Base-by-base conservation (phyloP, 2,329 filamentous ascomycete genomes). In the Colletotrichum endophyticum region DNA sequence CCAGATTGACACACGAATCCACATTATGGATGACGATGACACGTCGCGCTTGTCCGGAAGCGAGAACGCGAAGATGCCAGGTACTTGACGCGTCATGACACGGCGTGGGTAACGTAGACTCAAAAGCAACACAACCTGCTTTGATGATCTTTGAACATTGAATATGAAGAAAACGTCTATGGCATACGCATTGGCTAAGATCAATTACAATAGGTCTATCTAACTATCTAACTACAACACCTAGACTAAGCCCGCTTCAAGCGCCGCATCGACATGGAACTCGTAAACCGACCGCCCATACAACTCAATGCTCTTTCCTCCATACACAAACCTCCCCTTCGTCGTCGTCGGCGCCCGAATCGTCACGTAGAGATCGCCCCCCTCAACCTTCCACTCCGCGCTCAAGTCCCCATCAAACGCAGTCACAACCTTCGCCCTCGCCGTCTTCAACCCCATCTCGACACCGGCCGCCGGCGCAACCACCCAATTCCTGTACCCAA, bases 401-500 rank as follows among this genome's bases (percentile, higher is more conserved):
- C 79, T 79, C 8, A 79, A 44, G 12, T 80, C 78, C 0, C 82
- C 82, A 3, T 11, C 62, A 59, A 73, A 80, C 12, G 82, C 79
- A 6, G 82, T 84, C 28, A 77, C 73, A 3, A 83, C 80, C 8
- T 72, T 81, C 2, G 79, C 81, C 19, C 78, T 78, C 6, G 79
- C 83, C 12, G 77, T 78, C 36, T 63, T 78, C 66, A 85, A 66
- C 16, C 81, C 83, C 73, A 84, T 78, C 6, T 77, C 79, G 3
- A 78, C 70, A 3, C 82, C 79, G 11, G 75, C 77, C 27, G 78
- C 61, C 7, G 83, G 83, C n/a, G 76, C 72, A 6, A 83, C 78
- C 22, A 78, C 71, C 82, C 81, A 84, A 8, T 77, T 81, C 70
- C 75, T 75, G 61, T 81, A 82, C 7, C 82, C 82, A 15, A 81